Evolutionary conservation across 768 basidiomycete species (phyloP).

Genomic region (Mycena maculata): DNA sequence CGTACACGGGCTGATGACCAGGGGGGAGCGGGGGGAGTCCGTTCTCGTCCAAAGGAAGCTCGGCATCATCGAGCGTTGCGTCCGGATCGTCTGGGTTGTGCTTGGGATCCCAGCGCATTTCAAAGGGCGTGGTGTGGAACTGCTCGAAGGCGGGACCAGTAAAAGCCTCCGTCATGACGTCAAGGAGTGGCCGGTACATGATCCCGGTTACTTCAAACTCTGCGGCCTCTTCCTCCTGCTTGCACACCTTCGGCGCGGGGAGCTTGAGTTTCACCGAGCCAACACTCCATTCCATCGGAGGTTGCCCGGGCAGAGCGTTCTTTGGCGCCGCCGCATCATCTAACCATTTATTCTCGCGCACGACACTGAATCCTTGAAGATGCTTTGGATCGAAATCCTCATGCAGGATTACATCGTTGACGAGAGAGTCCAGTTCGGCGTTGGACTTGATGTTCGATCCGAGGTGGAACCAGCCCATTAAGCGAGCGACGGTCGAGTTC

Average conservation of each 20-base stretch:
- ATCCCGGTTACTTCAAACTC: constrained; percentile 36
- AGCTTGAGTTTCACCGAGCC: constrained; percentile 40
- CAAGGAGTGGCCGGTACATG: constrained; percentile 28
- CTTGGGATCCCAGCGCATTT: constrained; percentile 22
- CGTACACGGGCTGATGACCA: constrained; percentile 31
- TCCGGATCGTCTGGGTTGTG: constrained; percentile 9
- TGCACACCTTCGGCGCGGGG: constrained; percentile 34
- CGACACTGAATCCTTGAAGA: too few relatives aligned
- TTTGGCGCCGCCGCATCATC: too few relatives aligned
- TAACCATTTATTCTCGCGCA: too few relatives aligned
- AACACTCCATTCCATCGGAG: too few relatives aligned
- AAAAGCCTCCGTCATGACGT: constrained; percentile 30
- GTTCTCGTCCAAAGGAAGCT: not conserved
- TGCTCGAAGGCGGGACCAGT: not conserved
- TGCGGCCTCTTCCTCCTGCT: constrained; percentile 34
- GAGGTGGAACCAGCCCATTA: constrained; percentile 41
- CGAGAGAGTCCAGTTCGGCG: constrained; percentile 38
- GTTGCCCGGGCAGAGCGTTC: too few relatives aligned
- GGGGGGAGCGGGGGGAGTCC: constrained; percentile 9
- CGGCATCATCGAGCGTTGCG: not conserved
- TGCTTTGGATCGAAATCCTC: too few relatives aligned
- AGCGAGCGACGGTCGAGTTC: constrained; percentile 35
- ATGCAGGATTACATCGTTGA: too few relatives aligned
- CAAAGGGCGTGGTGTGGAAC: constrained; percentile 33
- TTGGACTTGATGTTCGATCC: constrained; percentile 37